Evolutionary conservation across 2,329 filamentous ascomycete genomes (phyloP).

Genomic region (Xylaria sp.): DNA sequence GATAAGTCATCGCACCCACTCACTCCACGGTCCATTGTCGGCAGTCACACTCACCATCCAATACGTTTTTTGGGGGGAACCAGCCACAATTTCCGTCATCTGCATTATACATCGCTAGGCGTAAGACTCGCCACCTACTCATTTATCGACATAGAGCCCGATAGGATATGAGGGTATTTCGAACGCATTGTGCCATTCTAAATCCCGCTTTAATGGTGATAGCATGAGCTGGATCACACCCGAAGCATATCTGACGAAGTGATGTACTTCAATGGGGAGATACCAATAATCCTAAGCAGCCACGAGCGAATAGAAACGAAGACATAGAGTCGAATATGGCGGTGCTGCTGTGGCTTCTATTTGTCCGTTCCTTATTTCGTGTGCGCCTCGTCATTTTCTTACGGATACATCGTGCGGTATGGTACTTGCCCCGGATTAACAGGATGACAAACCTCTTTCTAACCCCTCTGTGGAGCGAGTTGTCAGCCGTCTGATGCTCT

Average conservation of each 20-base stretch:
- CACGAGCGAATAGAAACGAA: neutral
- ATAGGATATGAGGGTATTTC: neutral
- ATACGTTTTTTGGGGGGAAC: conserved; percentile 10
- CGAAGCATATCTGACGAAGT: too few relatives aligned
- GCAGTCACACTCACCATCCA: conserved; percentile 14
- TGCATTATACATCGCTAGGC: conserved; percentile 2
- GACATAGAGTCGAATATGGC: neutral
- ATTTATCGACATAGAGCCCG: neutral
- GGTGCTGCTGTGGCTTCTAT: neutral
- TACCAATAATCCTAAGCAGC: neutral
- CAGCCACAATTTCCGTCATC: neutral
- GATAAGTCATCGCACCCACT: neutral
- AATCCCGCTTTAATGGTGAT: neutral
- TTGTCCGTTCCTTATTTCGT: neutral
- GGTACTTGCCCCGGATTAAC: neutral
- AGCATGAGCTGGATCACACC: neutral
- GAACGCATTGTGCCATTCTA: neutral
- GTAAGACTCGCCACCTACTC: neutral
- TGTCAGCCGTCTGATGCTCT: neutral
- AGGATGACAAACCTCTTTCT: too few relatives aligned
- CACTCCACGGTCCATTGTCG: neutral
- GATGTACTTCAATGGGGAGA: neutral
- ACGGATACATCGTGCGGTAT: neutral
- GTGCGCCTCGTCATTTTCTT: neutral
- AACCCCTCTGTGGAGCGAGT: neutral